Percentiles rank a stretch among this genome's conserved stretches.
phyloP scores from a whole-genome alignment of 352 stramenopile species.

The Pythium volutum region DNA sequence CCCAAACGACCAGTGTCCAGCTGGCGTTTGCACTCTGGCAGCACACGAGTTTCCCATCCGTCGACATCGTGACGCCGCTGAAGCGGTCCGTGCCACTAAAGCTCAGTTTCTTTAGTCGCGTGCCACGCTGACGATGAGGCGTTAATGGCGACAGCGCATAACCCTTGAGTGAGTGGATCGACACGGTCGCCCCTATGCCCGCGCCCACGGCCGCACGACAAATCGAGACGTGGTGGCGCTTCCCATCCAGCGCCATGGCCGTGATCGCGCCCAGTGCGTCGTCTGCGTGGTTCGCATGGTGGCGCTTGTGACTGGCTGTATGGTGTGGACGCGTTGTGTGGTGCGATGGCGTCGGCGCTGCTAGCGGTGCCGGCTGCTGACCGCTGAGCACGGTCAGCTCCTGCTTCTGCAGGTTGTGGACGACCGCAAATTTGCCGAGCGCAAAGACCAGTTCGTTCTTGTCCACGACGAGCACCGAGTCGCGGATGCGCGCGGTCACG shows the following conservation, averaged over 20 bases:
- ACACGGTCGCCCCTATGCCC: conserved; percentile 17
- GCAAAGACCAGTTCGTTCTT: conserved; percentile 58
- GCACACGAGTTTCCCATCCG: conserved; percentile 66
- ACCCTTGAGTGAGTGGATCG: conserved; percentile 25
- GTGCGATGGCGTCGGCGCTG: neutral
- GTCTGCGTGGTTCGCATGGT: neutral
- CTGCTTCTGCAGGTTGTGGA: conserved; percentile 65
- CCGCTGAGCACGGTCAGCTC: conserved; percentile 49
- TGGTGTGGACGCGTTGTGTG: neutral
- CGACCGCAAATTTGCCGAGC: conserved; percentile 59
- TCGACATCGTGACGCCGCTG: conserved; percentile 48
- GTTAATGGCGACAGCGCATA: neutral
- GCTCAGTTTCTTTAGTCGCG: conserved; percentile 38
- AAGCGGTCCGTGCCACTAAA: conserved; percentile 51
- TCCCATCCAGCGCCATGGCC: conserved; percentile 61
- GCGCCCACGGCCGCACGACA: conserved; percentile 35
- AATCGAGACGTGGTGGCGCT: conserved; percentile 48
- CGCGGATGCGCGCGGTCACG: conserved; percentile 44
- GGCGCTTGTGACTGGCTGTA: neutral
- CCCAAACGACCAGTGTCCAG: conserved; percentile 71
- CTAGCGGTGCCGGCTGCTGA: conserved; percentile 11
- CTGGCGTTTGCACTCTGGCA: conserved; percentile 46
- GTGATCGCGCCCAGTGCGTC: conserved; percentile 57
- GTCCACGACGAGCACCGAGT: conserved; percentile 53
- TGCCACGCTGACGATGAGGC: conserved; percentile 6